Percentiles rank a stretch among this genome's conserved stretches.
These are phyloP conservation scores for Cercophora sp. DNA, from an alignment of 495 filamentous ascomycete species.

Conservation along the genomic window DNA sequence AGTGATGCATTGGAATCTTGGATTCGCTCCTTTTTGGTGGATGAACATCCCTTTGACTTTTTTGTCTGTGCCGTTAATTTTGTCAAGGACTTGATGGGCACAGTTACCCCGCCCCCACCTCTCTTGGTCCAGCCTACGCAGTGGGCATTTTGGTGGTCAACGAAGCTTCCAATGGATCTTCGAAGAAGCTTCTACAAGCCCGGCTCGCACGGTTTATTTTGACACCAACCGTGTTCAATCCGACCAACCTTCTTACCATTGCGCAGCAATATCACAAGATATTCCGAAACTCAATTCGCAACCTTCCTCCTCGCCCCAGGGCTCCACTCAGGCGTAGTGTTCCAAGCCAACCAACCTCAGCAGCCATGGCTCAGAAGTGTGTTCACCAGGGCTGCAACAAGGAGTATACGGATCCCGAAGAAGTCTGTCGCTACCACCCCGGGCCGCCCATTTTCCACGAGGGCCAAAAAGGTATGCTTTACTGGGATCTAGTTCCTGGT, in stretches of 20 bases:
- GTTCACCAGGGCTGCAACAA: slow-evolving; percentile 96
- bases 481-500: background rate
- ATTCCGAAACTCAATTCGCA: background rate
- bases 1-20: too few species aligned
- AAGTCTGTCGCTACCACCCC: slow-evolving; percentile 87
- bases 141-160: background rate
- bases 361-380: slow-evolving; percentile 79
- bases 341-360: slow-evolving; percentile 6
- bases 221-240: too few species aligned
- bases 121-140: too few species aligned
- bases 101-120: slow-evolving; percentile 20
- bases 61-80: too few species aligned
- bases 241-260: too few species aligned
- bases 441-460: slow-evolving; percentile 96
- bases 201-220: background rate
- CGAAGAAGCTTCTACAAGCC: slow-evolving; percentile 18
- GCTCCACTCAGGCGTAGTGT: background rate
- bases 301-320: background rate
- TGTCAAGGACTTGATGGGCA: too few species aligned
- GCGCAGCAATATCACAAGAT: background rate
- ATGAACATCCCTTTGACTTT: too few species aligned
- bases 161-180: slow-evolving; percentile 16
- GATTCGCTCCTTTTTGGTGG: too few species aligned
- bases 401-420: slow-evolving; percentile 74
- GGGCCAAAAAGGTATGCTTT: slow-evolving; percentile 96